A percentile compares a stretch with the other conserved stretches of the same genome.
Conservation (phyloP, 345 rosid species). For the Moricandia arvensis region DNA sequence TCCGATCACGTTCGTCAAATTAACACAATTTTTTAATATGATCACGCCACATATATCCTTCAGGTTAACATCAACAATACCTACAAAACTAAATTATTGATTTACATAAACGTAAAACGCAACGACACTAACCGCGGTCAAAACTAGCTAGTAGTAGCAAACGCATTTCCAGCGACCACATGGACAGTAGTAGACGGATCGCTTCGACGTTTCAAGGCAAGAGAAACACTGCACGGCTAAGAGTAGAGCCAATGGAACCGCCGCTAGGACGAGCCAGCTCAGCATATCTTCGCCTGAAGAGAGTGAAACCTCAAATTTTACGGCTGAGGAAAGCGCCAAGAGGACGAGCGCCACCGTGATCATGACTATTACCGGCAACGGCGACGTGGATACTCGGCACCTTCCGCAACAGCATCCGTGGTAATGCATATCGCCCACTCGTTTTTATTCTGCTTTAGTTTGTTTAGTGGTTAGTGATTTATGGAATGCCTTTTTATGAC, state of each 20-base stretch:
- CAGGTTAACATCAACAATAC: conserved; percentile 22
- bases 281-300: conserved; percentile 34
- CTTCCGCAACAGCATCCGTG: conserved; percentile 48
- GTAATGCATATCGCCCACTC: conserved; percentile 30
- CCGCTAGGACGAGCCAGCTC: conserved; percentile 46
- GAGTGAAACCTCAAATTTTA: conserved; percentile 37
- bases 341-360: conserved; percentile 43
- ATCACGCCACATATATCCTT: conserved; percentile 9
- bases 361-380: conserved; percentile 47
- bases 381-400: conserved; percentile 34
- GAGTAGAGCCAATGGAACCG: conserved; percentile 31
- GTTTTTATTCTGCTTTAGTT: not conserved
- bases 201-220: conserved; percentile 32
- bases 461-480: conserved; percentile 8
- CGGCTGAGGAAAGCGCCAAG: conserved; percentile 42
- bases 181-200: conserved; percentile 27
- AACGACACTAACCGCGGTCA: conserved; percentile 26
- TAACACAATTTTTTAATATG: no score
- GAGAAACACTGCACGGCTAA: conserved; percentile 42
- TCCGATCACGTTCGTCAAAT: conserved; percentile 3
- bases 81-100: conserved; percentile 6
- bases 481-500: conserved; percentile 10
- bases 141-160: conserved; percentile 36
- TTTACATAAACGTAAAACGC: conserved; percentile 27
- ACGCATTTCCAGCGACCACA: conserved; percentile 47